Base-by-base conservation (phyloP, 768 basidiomycete species). In the Leccinum obscurum region DNA sequence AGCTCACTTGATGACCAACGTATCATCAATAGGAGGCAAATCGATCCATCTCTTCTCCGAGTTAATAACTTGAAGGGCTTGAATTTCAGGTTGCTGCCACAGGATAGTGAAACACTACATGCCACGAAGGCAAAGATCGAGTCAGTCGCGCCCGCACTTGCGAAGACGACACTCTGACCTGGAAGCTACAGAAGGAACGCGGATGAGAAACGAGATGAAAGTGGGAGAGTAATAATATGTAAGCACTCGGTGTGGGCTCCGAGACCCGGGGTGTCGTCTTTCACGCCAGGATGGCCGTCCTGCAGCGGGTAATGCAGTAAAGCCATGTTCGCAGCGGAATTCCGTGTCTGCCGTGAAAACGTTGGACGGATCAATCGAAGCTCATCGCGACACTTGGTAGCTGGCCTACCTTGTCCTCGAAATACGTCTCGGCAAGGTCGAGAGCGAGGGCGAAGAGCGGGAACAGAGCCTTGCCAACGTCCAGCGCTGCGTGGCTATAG, bases 1-100 rank as follows among this genome's bases (percentile, higher is more conserved):
- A 14, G n/a, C 83, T 61, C 59, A 92, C 91, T 97, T 97, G 71
- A 95, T 83, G 35, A 97, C 92, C 48, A 96, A 79, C 0, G 93
- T 93, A 6, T 86, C 92, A 0, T 84, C 81, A 51, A 90, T 88
- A 0, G 90, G 84, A 1, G 86, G 84, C 9, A 90, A 93, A 66
- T 91, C 78, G 54, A 97, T 84, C 95, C 94, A 97, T 62, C 85
- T 75, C 8, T 86, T 85, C 32, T 85, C 76, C 1, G 85, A 72
- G 76, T 96, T 96, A 55, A 89, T 78, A 8, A 96, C 87, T 72
- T 97, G 93, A 6, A 97, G 80, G 0, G 88, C 90, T 65, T 86
- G 86, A 15, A 89, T 83, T 2, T 72, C 83, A 0, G 86, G 84
- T 64, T 92, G 83, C 78, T 93, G 87, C 84, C 87, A 91, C 2